Conservation (phyloP, 257 asterid species). For the Nicotiana tomentosiformis region DNA sequence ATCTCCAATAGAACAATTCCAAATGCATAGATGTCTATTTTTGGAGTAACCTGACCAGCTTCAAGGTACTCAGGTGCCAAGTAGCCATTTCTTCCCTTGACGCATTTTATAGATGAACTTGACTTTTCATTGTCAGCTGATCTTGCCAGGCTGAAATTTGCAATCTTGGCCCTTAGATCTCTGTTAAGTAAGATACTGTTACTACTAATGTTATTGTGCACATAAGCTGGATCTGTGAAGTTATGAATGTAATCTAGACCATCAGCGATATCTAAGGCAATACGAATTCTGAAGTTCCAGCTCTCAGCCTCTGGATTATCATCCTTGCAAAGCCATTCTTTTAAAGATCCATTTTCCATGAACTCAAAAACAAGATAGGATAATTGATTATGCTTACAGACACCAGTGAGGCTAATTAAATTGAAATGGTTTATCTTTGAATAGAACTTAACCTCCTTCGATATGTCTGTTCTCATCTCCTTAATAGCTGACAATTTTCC, state of each 20-base stretch:
- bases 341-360: slow-evolving; percentile 56
- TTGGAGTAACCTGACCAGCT: slow-evolving; percentile 33
- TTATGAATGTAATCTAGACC: slow-evolving; percentile 70
- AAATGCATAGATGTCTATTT: slow-evolving; percentile 57
- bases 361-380: slow-evolving; percentile 59
- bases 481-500: slow-evolving; percentile 44
- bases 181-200: slow-evolving; percentile 41
- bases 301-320: slow-evolving; percentile 23
- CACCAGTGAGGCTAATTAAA: slow-evolving; percentile 52
- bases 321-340: slow-evolving; percentile 41
- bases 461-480: slow-evolving; percentile 28
- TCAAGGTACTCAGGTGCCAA: slow-evolving; percentile 53
- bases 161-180: slow-evolving; percentile 58
- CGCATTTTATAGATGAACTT: slow-evolving; percentile 15
- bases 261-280: slow-evolving; percentile 65
- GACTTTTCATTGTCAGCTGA: slow-evolving; percentile 17
- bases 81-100: slow-evolving; percentile 46
- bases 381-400: slow-evolving; percentile 30
- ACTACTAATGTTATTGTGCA: slow-evolving; percentile 52
- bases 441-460: slow-evolving; percentile 48
- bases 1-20: slow-evolving; percentile 61
- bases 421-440: slow-evolving; percentile 58
- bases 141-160: slow-evolving; percentile 45
- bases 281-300: slow-evolving; percentile 48
- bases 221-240: slow-evolving; percentile 57